Evolutionary conservation across 805 yeast genomes (phyloP).

Genomic region (Myxozyma geophila): DNA sequence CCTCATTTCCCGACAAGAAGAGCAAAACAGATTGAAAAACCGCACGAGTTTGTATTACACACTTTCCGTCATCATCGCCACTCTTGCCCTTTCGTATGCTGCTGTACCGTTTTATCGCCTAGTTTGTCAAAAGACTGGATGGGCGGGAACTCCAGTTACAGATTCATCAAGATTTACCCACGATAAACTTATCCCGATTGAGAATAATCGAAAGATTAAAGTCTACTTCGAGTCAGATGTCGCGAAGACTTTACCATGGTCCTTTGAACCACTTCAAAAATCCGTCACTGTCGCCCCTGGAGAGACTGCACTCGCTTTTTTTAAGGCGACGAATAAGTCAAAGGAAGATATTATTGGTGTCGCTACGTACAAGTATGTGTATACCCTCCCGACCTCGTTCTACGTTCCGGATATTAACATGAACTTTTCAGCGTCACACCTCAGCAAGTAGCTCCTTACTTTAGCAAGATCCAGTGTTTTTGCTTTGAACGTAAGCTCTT

Average conservation of each 20-base stretch:
- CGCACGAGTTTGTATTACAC: constrained; percentile 68
- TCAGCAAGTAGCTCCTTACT: constrained; percentile 93
- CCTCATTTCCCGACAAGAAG: constrained; percentile 27
- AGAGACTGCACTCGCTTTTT: constrained; percentile 95
- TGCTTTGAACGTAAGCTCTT: constrained; percentile 69
- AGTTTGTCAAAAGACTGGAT: constrained; percentile 92
- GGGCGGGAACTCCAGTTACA: constrained; percentile 93
- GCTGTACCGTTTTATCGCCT: constrained; percentile 93
- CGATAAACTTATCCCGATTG: constrained; percentile 86
- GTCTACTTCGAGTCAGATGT: constrained; percentile 92
- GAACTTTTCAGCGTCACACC: constrained; percentile 74
- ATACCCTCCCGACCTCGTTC: neutral
- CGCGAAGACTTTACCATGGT: constrained; percentile 91
- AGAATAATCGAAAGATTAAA: constrained; percentile 76
- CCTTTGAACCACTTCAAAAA: constrained; percentile 88
- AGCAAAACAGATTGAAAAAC: constrained; percentile 47
- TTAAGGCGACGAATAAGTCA: constrained; percentile 84
- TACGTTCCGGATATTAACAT: neutral
- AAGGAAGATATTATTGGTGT: constrained; percentile 93
- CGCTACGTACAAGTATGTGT: constrained; percentile 73
- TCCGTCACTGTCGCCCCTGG: constrained; percentile 95
- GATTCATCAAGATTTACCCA: constrained; percentile 79
- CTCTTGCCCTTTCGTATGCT: constrained; percentile 79
- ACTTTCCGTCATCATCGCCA: constrained; percentile 67
- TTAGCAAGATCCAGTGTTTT: constrained; percentile 96